Evolutionary conservation across 2,329 filamentous ascomycete species (phyloP).

Genomic region (Xenoacremonium recifei): DNA sequence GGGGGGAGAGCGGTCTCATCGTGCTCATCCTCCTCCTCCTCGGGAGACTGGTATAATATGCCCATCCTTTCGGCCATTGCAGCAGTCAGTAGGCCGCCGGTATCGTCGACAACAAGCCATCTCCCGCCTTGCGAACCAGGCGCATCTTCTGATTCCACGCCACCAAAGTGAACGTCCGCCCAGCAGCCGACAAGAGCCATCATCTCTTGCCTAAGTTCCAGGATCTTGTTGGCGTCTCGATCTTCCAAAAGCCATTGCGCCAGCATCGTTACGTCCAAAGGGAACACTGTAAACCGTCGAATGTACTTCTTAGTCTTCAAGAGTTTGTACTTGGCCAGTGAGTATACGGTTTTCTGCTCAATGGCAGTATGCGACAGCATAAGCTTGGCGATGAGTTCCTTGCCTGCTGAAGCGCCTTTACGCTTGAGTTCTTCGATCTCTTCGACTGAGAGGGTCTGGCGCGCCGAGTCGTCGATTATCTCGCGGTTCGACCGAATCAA

Average conservation of each 20-base stretch:
- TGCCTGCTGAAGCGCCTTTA: slow-evolving; percentile 74
- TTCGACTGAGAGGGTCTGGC: slow-evolving; percentile 75
- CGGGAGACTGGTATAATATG: slow-evolving; percentile 58
- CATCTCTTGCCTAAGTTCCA: slow-evolving; percentile 85
- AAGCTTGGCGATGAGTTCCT: slow-evolving; percentile 89
- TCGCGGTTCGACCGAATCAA: slow-evolving; percentile 57
- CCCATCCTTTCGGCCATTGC: slow-evolving; percentile 88
- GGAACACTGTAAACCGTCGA: slow-evolving; percentile 79
- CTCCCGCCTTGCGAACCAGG: slow-evolving; percentile 41
- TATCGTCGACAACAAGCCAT: slow-evolving; percentile 86
- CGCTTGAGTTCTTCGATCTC: slow-evolving; percentile 75
- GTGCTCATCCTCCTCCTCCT: slow-evolving; percentile 16
- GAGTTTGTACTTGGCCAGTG: slow-evolving; percentile 91
- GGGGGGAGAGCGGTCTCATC: neutral
- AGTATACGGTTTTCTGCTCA: slow-evolving; percentile 92
- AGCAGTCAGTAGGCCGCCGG: slow-evolving; percentile 76
- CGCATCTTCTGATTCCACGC: slow-evolving; percentile 24
- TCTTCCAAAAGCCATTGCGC: slow-evolving; percentile 77
- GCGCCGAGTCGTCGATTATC: slow-evolving; percentile 58
- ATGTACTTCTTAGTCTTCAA: slow-evolving; percentile 94
- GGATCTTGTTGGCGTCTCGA: slow-evolving; percentile 74
- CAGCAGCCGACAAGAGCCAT: slow-evolving; percentile 81
- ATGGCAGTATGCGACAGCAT: slow-evolving; percentile 85
- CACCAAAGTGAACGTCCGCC: slow-evolving; percentile 77
- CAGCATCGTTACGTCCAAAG: slow-evolving; percentile 75